These are phyloP conservation scores for Agastache rugosa DNA, from an alignment of 257 asterid genomes.

Conservation along the genomic window DNA sequence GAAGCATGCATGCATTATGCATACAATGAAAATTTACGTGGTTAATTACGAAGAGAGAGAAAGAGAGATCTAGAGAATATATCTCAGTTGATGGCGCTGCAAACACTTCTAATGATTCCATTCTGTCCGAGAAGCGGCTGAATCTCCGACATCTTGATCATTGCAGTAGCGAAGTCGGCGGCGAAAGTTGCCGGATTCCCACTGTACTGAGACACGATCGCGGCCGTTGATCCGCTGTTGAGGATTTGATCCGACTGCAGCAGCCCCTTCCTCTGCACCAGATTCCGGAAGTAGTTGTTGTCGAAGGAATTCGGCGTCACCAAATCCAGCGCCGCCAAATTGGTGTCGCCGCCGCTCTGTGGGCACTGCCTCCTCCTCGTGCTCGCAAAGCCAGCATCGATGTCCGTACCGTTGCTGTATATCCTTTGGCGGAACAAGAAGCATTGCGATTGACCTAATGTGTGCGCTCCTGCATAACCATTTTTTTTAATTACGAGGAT, in stretches of 20 bases:
- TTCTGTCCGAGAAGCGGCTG: conserved; percentile 37
- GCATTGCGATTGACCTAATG: conserved; percentile 51
- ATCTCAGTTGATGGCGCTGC: conserved; percentile 43
- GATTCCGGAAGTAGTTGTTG: conserved; percentile 49
- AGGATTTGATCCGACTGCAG: conserved; percentile 53
- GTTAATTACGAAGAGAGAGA: neutral
- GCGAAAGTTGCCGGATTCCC: conserved; percentile 29
- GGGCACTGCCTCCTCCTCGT: conserved; percentile 48
- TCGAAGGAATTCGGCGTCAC: conserved; percentile 56
- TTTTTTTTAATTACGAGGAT: neutral
- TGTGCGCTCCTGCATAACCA: conserved; percentile 45
- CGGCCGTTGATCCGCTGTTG: conserved; percentile 33
- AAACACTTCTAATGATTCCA: conserved; percentile 45
- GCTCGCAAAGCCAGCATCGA: conserved; percentile 47
- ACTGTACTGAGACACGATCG: conserved; percentile 33
- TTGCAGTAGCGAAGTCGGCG: conserved; percentile 45
- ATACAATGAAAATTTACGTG: neutral
- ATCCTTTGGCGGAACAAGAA: conserved; percentile 45
- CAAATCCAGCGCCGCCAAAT: conserved; percentile 53
- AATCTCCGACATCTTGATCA: conserved; percentile 57
- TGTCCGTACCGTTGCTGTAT: conserved; percentile 50
- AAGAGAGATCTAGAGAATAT: neutral
- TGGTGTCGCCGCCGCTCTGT: conserved; percentile 39
- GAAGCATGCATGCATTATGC: conserved; percentile 6
- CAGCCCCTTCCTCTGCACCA: conserved; percentile 45